A percentile compares a stretch with the other conserved stretches of the same genome.
These are phyloP conservation scores for Pseudozyma hubeiensis DNA, from an alignment of 1,284 basidiomycete species.

Conservation along the genomic window DNA sequence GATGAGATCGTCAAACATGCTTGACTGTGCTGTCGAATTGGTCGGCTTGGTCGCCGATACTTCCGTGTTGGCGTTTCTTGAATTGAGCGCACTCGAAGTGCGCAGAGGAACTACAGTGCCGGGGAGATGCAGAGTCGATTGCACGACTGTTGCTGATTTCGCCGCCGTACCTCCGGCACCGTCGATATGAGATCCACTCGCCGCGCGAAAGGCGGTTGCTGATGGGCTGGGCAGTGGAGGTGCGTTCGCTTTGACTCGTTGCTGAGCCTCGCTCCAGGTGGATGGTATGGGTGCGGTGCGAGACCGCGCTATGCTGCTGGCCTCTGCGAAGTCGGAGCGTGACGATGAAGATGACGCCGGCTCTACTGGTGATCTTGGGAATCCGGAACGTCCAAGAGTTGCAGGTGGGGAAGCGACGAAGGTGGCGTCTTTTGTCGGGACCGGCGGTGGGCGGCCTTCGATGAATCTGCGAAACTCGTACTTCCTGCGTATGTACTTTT, in stretches of 20 bases:
- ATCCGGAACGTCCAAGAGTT: slow-evolving; percentile 5
- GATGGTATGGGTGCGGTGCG: slow-evolving; percentile 55
- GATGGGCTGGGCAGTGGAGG: slow-evolving; percentile 25
- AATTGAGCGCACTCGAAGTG: slow-evolving; percentile 38
- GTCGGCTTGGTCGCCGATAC: slow-evolving; percentile 13
- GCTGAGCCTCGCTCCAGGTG: slow-evolving; percentile 53
- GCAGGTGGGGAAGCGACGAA: slow-evolving; percentile 34
- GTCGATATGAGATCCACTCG: slow-evolving; percentile 10
- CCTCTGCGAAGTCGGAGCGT: slow-evolving; percentile 10
- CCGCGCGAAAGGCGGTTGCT: slow-evolving; percentile 15
- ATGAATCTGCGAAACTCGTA: slow-evolving; percentile 65
- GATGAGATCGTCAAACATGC: slow-evolving; percentile 54
- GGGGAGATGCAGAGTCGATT: slow-evolving; percentile 18
- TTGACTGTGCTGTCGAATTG: slow-evolving; percentile 31
- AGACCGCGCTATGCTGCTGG: slow-evolving; percentile 44
- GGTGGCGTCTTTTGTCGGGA: slow-evolving; percentile 56
- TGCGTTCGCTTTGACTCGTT: slow-evolving; percentile 30
- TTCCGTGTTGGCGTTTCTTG: slow-evolving; percentile 8
- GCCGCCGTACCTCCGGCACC: neutral
- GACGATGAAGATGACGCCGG: slow-evolving; percentile 5
- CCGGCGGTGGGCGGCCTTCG: slow-evolving; percentile 54
- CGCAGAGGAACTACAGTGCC: slow-evolving; percentile 23
- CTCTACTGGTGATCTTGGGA: slow-evolving; percentile 13
- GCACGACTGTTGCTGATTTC: slow-evolving; percentile 5
- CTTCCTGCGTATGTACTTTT: slow-evolving; percentile 82